phyloP scores from a whole-genome alignment of 768 basidiomycete species.

The Lactarius akahatsu region DNA sequence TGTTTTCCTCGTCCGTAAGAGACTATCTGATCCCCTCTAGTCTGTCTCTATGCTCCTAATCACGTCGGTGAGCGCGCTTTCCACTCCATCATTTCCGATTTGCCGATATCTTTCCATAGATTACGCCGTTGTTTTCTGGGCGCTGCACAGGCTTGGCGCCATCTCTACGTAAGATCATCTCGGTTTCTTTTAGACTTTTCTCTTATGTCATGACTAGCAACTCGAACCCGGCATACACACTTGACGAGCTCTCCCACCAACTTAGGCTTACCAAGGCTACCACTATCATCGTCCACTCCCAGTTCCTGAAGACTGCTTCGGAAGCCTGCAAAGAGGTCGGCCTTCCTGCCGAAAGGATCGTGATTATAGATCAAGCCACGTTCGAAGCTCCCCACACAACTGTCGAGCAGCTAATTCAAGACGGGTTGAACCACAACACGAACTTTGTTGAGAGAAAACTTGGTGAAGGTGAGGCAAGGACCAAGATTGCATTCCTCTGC shows the following conservation, averaged over 20 bases:
- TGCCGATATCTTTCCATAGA: conserved; percentile 38
- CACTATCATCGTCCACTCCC: conserved; percentile 19
- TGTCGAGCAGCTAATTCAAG: conserved; percentile 18
- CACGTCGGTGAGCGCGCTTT: conserved; percentile 47
- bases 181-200: neutral
- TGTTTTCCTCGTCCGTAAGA: neutral
- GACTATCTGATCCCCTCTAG: conserved; percentile 35
- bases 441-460: conserved; percentile 23
- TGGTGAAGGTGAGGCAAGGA: conserved; percentile 36
- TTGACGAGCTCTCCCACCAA: conserved; percentile 37
- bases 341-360: conserved; percentile 15
- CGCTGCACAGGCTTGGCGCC: conserved; percentile 55
- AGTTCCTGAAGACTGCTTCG: conserved; percentile 14
- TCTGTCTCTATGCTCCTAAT: conserved; percentile 65
- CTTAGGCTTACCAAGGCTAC: conserved; percentile 33
- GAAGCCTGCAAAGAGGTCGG: conserved; percentile 20
- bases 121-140: conserved; percentile 59
- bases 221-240: conserved; percentile 40
- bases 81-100: neutral
- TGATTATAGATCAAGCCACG: conserved; percentile 19
- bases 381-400: conserved; percentile 17
- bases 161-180: conserved; percentile 52
- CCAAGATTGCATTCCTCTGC: conserved; percentile 61
- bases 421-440: conserved; percentile 12
- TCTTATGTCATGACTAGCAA: conserved; percentile 1